Percentiles rank a stretch among this genome's conserved stretches.
These are phyloP conservation scores for Suhomyces sp. DNA, from an alignment of 805 yeast genomes.

Conservation along the genomic window DNA sequence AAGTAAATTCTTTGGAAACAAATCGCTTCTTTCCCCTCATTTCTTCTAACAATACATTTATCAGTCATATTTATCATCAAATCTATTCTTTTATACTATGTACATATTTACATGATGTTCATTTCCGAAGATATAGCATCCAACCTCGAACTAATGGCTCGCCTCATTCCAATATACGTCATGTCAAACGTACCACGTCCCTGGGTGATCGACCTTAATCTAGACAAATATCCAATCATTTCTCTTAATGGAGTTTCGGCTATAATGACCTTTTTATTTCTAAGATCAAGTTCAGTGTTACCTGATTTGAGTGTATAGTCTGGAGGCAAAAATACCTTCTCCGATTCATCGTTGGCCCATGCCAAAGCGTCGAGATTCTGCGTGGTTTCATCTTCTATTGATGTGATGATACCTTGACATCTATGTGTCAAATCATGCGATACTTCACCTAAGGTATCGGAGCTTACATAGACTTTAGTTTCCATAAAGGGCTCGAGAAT, in stretches of 20 bases:
- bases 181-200: constrained; percentile 85
- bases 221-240: constrained; percentile 85
- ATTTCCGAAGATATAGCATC: constrained; percentile 17
- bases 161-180: constrained; percentile 72
- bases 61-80: no score
- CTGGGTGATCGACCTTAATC: constrained; percentile 78
- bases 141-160: constrained; percentile 55
- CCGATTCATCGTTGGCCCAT: constrained; percentile 58
- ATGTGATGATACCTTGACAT: constrained; percentile 70
- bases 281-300: constrained; percentile 16
- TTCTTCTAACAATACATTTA: no score
- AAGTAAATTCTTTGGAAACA: no score
- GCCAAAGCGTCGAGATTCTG: constrained; percentile 35
- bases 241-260: constrained; percentile 85
- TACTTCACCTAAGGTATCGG: constrained; percentile 77
- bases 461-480: constrained; percentile 62
- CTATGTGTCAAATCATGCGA: constrained; percentile 80
- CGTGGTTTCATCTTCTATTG: constrained; percentile 64
- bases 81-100: no score
- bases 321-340: constrained; percentile 67
- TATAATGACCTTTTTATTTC: constrained; percentile 54
- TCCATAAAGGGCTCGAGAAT: constrained; percentile 88
- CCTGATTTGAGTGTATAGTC: constrained; percentile 57
- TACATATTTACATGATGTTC: constrained; percentile 7
- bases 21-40: no score